phyloP scores from a whole-genome alignment of 2,329 filamentous ascomycete species.

The Clarireedia homoeocarpa region DNA sequence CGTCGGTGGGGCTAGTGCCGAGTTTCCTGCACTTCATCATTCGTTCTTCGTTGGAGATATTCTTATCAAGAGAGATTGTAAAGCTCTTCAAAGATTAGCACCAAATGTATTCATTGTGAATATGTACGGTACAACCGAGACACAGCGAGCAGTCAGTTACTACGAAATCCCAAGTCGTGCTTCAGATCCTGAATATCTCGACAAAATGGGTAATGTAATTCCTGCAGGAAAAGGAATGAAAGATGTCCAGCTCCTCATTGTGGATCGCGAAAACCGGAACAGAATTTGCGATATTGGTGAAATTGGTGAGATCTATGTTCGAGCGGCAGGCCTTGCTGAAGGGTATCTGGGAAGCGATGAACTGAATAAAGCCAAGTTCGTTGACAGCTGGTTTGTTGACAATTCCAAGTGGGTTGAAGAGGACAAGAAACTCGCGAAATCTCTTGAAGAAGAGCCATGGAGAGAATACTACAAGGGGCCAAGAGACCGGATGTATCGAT shows the following conservation, averaged over 20 bases:
- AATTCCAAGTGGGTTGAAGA: constrained; percentile 29
- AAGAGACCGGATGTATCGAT: constrained; percentile 78
- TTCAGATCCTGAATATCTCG: constrained; percentile 55
- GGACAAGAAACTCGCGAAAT: constrained; percentile 53
- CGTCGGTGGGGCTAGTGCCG: constrained; percentile 70
- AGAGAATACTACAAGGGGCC: constrained; percentile 70
- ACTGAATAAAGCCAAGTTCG: constrained; percentile 27
- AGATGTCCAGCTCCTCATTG: constrained; percentile 80
- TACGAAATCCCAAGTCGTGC: constrained; percentile 65
- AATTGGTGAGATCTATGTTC: constrained; percentile 74
- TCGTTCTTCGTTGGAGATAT: constrained; percentile 93
- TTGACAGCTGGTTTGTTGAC: constrained; percentile 30
- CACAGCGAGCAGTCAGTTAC: constrained; percentile 72
- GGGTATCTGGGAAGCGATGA: constrained; percentile 49
- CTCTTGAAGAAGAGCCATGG: constrained; percentile 61
- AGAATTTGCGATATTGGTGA: constrained; percentile 71
- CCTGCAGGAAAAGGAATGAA: constrained; percentile 82
- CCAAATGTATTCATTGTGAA: constrained; percentile 70
- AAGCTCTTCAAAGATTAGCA: constrained; percentile 66
- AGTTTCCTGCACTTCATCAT: constrained; percentile 68
- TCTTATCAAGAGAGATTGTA: constrained; percentile 76
- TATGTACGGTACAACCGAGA: constrained; percentile 87
- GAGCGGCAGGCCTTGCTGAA: constrained; percentile 77
- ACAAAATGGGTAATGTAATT: constrained; percentile 64
- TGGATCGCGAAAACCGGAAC: constrained; percentile 59